Conservation (phyloP, 257 asterid genomes). For the Thymus mandschuricus region DNA sequence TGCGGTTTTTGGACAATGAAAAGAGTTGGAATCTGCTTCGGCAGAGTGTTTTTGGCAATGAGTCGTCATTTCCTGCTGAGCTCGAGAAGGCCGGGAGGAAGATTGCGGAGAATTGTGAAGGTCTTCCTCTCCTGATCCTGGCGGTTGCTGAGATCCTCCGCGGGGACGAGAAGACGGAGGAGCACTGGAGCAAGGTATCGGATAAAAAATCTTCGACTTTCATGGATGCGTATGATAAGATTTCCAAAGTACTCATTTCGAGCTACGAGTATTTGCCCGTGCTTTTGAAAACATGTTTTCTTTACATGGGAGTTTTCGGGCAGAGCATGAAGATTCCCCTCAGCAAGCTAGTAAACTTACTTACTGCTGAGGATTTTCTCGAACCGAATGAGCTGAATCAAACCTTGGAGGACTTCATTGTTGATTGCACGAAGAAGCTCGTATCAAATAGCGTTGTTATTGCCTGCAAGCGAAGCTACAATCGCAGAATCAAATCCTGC, state of each 20-base stretch:
- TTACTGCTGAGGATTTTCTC: slow-evolving; percentile 24
- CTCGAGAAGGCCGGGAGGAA: slow-evolving; percentile 27
- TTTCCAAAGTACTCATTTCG: neutral
- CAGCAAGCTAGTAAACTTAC: slow-evolving; percentile 10
- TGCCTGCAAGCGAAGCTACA: neutral
- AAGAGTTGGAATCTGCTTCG: neutral
- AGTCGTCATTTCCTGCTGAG: neutral
- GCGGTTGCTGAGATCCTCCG: slow-evolving; percentile 29
- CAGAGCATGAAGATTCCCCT: slow-evolving; percentile 1
- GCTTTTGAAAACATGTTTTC: slow-evolving; percentile 20
- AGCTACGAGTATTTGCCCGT: slow-evolving; percentile 28
- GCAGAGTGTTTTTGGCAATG: neutral
- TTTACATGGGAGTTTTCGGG: slow-evolving; percentile 9
- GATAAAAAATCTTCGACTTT: neutral
- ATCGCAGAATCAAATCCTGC: neutral
- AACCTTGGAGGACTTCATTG: neutral
- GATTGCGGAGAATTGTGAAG: slow-evolving; percentile 24
- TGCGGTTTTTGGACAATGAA: neutral
- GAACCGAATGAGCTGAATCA: neutral
- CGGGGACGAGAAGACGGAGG: neutral
- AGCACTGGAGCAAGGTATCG: slow-evolving; percentile 27
- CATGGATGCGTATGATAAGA: slow-evolving; percentile 11
- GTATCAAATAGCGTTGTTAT: neutral
- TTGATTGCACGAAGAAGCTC: neutral
- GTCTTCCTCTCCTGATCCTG: slow-evolving; percentile 34